Evolutionary conservation across 2,329 filamentous ascomycete species (phyloP).

Genomic region (Epichloe gansuensis): DNA sequence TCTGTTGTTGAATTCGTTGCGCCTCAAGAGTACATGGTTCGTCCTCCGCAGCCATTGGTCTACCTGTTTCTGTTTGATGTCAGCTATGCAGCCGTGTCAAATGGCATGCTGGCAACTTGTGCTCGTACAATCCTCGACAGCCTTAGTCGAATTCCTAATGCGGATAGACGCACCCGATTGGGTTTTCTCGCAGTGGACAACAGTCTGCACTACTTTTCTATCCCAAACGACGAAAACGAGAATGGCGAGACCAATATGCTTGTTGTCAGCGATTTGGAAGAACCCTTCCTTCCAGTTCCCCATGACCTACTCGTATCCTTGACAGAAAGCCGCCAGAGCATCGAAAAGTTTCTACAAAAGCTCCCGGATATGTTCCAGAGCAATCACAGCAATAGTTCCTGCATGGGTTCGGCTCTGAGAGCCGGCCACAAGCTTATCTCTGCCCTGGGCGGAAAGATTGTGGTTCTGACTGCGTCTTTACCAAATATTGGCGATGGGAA

Average conservation of each 20-base stretch:
- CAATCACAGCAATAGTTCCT: slow-evolving; percentile 79
- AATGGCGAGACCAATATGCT: slow-evolving; percentile 79
- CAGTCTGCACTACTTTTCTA: slow-evolving; percentile 88
- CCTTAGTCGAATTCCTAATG: slow-evolving; percentile 94
- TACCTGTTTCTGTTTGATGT: slow-evolving; percentile 95
- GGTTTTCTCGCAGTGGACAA: slow-evolving; percentile 95
- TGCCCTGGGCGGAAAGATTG: slow-evolving; percentile 86
- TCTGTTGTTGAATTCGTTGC: slow-evolving; percentile 96
- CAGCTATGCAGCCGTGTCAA: slow-evolving; percentile 80
- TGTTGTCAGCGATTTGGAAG: slow-evolving; percentile 87
- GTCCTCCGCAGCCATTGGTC: slow-evolving; percentile 86
- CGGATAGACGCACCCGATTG: slow-evolving; percentile 78
- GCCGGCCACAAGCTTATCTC: slow-evolving; percentile 95
- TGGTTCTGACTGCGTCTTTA: slow-evolving; percentile 77
- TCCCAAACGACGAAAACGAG: slow-evolving; percentile 79
- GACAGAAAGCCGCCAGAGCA: slow-evolving; percentile 76
- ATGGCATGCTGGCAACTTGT: slow-evolving; percentile 79
- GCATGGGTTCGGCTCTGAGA: slow-evolving; percentile 85
- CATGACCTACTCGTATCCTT: slow-evolving; percentile 83
- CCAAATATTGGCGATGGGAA: slow-evolving; percentile 85
- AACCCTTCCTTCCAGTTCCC: slow-evolving; percentile 91
- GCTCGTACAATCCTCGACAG: slow-evolving; percentile 91
- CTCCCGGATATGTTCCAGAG: slow-evolving; percentile 95
- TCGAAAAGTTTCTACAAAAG: slow-evolving; percentile 82
- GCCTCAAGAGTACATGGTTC: slow-evolving; percentile 98